Evolutionary conservation across 192 early-diverging fungal species (phyloP), one percentile per base, ranked within the genome.

Genomic region (Coemansia reversa): DNA sequence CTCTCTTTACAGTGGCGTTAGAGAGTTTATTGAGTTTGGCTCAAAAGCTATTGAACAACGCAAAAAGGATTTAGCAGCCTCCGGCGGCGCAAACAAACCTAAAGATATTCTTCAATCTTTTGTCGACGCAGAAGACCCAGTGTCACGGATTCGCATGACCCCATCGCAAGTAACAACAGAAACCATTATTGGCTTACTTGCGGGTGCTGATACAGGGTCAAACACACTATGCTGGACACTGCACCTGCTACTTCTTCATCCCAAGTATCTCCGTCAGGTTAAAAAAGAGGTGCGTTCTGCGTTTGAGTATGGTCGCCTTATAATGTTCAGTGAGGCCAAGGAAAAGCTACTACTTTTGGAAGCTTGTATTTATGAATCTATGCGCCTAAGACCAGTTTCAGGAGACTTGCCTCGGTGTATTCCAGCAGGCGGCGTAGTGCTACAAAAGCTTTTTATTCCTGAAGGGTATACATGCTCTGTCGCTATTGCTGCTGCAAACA

Each of bases 111-210:
- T 80, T 51, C 78, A 80, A 60, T 50, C 72, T 2, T 75, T 75
- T 23, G 68, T 80, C 48, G 78, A 80, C 48, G 72, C 72, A 0
- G 63, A 75, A 60, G 78, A 80, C 49, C 65, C 65, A 3, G 54
- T 68, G n/a, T 66, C 69, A 2, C 51, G 58, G n/a, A 51, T 68
- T 33, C 57, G 33, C 0, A 75, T 80, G 78, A 80, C 72, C 1
- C 7, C 62, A 7, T 32, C 32, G n/a, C 72, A 80, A 52, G 66
- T 80, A 1, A 42, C 69, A n/a, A 28, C 78, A 0, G 78, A 80
- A 33, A 75, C 65, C 3, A 74, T 75, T 3, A 49, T 69, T n/a
- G 62, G 45, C 16, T 39, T 80, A 56, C 25, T 80, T 16, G 78
- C 69, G 11, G 78, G 78, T 14, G 54, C 78, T 0, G 78, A 80